Evolutionary conservation across 1,284 basidiomycete species (phyloP), one percentile per base, ranked within the genome.

Genomic region (Cystobasidium sp.): DNA sequence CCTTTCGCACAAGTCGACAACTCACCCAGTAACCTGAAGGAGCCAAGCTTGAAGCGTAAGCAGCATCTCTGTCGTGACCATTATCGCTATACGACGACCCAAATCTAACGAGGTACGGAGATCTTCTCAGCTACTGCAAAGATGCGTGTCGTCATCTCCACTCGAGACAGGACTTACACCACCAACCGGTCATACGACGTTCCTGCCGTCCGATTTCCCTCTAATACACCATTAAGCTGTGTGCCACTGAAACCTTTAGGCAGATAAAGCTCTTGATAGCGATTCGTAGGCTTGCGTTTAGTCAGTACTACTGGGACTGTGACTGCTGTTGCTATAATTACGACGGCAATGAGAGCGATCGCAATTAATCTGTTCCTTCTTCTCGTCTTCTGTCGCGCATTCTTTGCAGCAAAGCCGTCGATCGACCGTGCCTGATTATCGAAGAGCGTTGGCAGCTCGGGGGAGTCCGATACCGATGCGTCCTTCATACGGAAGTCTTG

Each of bases 71-170:
- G 10, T 44, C 31, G 24, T 71, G 69, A 8, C 47, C 69, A 39
- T 71, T 71, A 43, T 71, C 69, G 22, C 55, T 61, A 31, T 71
- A 71, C 4, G 69, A 71, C 8, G 69, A 71, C n/a, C 69, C 69
- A 18, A 71, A 71, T 16, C 69, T 71, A 41, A 7, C 14, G 24
- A 18, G 14, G 31, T 31, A 31, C 16, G 39, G 20, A 22, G 22
- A 22, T 37, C 14, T 18, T n/a, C 10, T 18, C 20, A 16, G 18
- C 20, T 39, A 10, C 10, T n/a, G 5, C 22, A 24, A 39, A 24
- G 16, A n/a, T n/a, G 22, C 18, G n/a, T 24, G 18, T 37, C n/a
- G 22, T n/a, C 47, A 22, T 24, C 22, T 18, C 6, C 18, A 10
- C 46, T 31, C 31, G 31, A 31, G 31, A 31, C 31, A 31, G 31